phyloP scores from a whole-genome alignment of 31 red algal genomes.

The Porphyra umbilicalis region DNA sequence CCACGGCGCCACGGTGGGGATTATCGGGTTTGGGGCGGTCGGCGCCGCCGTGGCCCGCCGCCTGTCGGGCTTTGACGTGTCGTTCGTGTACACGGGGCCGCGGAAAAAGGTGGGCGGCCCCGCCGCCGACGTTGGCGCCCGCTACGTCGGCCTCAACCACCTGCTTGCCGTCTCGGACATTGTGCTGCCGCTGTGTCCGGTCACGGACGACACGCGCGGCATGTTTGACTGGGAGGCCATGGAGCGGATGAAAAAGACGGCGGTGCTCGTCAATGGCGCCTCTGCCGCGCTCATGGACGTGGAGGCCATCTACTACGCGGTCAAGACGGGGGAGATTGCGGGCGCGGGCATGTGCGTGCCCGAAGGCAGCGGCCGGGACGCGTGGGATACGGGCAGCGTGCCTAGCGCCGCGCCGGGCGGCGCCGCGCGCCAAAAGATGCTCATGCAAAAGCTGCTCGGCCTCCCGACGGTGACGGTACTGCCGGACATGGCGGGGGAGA shows the following conservation, averaged over 20 bases:
- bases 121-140: not conserved
- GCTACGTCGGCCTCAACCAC: not conserved
- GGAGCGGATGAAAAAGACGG: slow-evolving; percentile 14
- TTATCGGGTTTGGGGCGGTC: slow-evolving; percentile 23
- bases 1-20: slow-evolving; percentile 19
- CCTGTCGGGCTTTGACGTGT: slow-evolving; percentile 16
- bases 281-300: not conserved
- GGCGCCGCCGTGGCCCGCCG: slow-evolving; percentile 29
- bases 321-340: slow-evolving; percentile 20
- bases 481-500: slow-evolving; percentile 27
- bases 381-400: not conserved
- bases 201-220: slow-evolving; percentile 17
- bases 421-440: slow-evolving; percentile 5
- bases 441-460: slow-evolving; percentile 1
- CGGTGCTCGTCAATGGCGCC: slow-evolving; percentile 18
- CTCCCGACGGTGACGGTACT: slow-evolving; percentile 11
- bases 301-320: slow-evolving; percentile 2
- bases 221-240: slow-evolving; percentile 5
- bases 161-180: slow-evolving; percentile 15
- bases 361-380: slow-evolving; percentile 1
- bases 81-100: slow-evolving; percentile 9
- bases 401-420: not conserved
- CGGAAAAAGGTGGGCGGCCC: slow-evolving; percentile 1
- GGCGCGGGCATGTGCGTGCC: slow-evolving; percentile 27
- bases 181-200: slow-evolving; percentile 24